phyloP scores from a whole-genome alignment of 306 rosid genomes.

The Castanospermum australe region DNA sequence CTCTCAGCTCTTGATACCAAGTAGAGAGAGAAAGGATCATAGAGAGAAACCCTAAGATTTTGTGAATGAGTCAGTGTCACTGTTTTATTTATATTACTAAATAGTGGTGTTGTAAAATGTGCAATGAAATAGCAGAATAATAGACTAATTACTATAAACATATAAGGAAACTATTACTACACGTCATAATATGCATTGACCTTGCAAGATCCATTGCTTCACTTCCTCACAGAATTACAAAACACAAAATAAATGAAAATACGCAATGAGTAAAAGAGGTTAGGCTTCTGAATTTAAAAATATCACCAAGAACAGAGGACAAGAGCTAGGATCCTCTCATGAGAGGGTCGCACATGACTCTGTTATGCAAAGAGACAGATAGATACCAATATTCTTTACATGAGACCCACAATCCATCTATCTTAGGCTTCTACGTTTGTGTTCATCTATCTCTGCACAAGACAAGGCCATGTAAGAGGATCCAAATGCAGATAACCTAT shows the following conservation, averaged over 20 bases:
- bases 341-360: background rate
- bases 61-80: background rate
- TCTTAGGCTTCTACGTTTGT: no score
- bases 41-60: background rate
- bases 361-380: background rate
- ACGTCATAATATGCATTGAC: background rate
- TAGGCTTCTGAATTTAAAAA: no score
- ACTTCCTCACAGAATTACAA: background rate
- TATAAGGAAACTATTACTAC: no score
- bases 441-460: no score
- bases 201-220: background rate
- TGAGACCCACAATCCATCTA: background rate
- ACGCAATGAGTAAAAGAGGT: background rate
- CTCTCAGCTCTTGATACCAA: background rate
- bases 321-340: background rate
- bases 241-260: background rate
- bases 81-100: background rate
- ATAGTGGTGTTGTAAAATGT: background rate
- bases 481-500: background rate
- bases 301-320: background rate
- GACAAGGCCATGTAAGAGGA: background rate
- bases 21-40: background rate
- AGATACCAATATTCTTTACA: background rate
- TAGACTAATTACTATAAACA: background rate
- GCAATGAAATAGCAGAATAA: background rate